Conservation (phyloP, 768 basidiomycete species). For the Aureoboletus auriporus region DNA sequence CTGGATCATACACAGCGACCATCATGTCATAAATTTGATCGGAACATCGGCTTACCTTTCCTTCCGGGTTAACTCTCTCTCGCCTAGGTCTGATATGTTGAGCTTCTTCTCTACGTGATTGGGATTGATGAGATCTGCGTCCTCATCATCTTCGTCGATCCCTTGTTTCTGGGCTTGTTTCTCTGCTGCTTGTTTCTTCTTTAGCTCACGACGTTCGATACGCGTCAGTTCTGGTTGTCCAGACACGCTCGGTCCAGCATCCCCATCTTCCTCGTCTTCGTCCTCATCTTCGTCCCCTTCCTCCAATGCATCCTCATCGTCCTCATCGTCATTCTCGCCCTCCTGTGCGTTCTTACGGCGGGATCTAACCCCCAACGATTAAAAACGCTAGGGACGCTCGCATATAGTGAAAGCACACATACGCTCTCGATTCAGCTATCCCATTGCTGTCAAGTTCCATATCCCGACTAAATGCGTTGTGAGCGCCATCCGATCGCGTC, state of each 20-base stretch:
- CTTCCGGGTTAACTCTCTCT: slow-evolving; percentile 57
- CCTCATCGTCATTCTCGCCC: slow-evolving; percentile 38
- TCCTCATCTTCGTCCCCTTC: slow-evolving; percentile 42
- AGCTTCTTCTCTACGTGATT: slow-evolving; percentile 74
- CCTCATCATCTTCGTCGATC: slow-evolving; percentile 53
- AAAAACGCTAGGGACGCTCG: slow-evolving; percentile 11
- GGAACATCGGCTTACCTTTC: slow-evolving; percentile 48
- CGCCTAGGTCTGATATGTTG: slow-evolving; percentile 71
- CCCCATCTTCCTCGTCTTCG: slow-evolving; percentile 39
- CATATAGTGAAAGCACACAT: slow-evolving; percentile 16
- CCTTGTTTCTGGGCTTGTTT: slow-evolving; percentile 37
- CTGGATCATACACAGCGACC: neutral
- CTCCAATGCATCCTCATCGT: slow-evolving; percentile 36
- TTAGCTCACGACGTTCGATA: slow-evolving; percentile 70
- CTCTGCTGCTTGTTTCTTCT: slow-evolving; percentile 68
- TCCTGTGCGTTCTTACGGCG: slow-evolving; percentile 26
- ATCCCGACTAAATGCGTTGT: slow-evolving; percentile 42
- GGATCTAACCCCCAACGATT: slow-evolving; percentile 6
- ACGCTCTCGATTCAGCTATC: slow-evolving; percentile 50
- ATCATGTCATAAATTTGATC: neutral
- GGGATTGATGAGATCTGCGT: slow-evolving; percentile 72
- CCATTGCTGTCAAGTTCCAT: slow-evolving; percentile 57
- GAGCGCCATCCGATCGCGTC: slow-evolving; percentile 10
- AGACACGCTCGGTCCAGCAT: slow-evolving; percentile 26
- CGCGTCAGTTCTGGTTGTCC: slow-evolving; percentile 59